These are phyloP conservation scores for Carex cristatella DNA, from an alignment of 176 grass and related monocot species.

Conservation along the genomic window DNA sequence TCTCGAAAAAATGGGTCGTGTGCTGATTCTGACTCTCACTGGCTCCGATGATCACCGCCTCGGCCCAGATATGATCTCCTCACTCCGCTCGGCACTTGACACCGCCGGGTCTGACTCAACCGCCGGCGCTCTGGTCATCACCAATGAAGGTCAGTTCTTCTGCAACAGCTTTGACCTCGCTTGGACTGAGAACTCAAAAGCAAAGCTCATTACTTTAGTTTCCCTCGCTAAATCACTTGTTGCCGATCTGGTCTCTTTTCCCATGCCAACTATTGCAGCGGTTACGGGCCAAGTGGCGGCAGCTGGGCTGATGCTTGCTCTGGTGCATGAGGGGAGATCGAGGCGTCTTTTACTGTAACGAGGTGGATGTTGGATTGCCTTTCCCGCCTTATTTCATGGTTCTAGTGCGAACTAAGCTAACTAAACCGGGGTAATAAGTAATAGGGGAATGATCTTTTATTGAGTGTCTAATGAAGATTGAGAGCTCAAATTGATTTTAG, in stretches of 20 bases:
- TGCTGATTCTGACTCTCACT: slow-evolving; percentile 83
- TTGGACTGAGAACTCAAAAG: slow-evolving; percentile 40
- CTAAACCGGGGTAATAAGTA: slow-evolving; percentile 18
- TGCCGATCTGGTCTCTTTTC: slow-evolving; percentile 59
- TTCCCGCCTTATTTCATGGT: slow-evolving; percentile 54
- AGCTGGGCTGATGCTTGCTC: slow-evolving; percentile 45
- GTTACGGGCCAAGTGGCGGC: slow-evolving; percentile 72
- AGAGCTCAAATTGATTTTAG: not conserved
- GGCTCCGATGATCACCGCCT: slow-evolving; percentile 74
- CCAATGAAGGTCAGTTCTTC: slow-evolving; percentile 85
- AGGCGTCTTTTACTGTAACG: slow-evolving; percentile 84
- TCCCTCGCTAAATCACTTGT: slow-evolving; percentile 35
- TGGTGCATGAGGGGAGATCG: slow-evolving; percentile 90
- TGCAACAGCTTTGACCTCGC: slow-evolving; percentile 78
- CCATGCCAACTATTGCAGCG: slow-evolving; percentile 80
- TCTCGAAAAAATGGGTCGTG: slow-evolving; percentile 61
- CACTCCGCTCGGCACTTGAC: slow-evolving; percentile 45
- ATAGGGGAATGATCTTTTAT: not conserved
- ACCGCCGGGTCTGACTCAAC: slow-evolving; percentile 13
- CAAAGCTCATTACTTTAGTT: slow-evolving; percentile 27
- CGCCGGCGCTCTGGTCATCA: slow-evolving; percentile 47
- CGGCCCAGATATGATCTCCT: slow-evolving; percentile 35
- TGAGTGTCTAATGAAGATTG: too few relatives aligned
- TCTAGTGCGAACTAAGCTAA: slow-evolving; percentile 57
- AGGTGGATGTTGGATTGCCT: slow-evolving; percentile 78